These are phyloP conservation scores for Hyphopichia wangnamkhiaoensis DNA, from an alignment of 1,139 yeast species.

Conservation along the genomic window DNA sequence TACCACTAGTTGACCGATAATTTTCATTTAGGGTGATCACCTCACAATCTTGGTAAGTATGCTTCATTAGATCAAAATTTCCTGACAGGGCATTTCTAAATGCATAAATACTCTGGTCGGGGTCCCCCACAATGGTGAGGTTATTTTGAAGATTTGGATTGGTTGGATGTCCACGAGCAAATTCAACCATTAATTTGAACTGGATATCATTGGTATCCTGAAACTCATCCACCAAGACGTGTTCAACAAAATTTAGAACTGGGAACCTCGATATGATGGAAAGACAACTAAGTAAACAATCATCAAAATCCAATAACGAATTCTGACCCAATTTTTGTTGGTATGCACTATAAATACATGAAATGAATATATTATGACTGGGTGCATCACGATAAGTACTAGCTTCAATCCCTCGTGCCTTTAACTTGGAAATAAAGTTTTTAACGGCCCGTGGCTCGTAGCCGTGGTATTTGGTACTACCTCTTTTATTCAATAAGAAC, in stretches of 20 bases:
- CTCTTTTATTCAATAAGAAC: constrained; percentile 13
- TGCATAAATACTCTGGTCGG: constrained; percentile 92
- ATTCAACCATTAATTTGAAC: constrained; percentile 60
- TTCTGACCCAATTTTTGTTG: constrained; percentile 46
- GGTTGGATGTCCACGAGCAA: constrained; percentile 47
- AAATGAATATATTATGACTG: constrained; percentile 17
- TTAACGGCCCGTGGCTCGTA: constrained; percentile 39
- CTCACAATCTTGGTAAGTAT: constrained; percentile 35
- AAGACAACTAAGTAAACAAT: constrained; percentile 60
- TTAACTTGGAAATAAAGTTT: constrained; percentile 52
- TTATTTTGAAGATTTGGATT: constrained; percentile 33
- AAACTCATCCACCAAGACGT: constrained; percentile 88
- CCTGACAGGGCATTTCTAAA: constrained; percentile 77
- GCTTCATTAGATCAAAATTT: constrained; percentile 64
- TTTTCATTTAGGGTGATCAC: constrained; percentile 60
- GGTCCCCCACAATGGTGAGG: constrained; percentile 91
- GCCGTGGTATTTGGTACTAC: constrained; percentile 26
- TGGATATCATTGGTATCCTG: constrained; percentile 89
- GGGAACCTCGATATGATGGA: constrained; percentile 45
- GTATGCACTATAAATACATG: constrained; percentile 49
- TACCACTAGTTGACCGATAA: constrained; percentile 75
- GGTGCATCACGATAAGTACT: constrained; percentile 27
- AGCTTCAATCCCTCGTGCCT: constrained; percentile 48
- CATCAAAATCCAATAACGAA: constrained; percentile 77
- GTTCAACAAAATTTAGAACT: constrained; percentile 54